Conservation (phyloP, 306 rosid genomes). For the Cucumis melo region DNA sequence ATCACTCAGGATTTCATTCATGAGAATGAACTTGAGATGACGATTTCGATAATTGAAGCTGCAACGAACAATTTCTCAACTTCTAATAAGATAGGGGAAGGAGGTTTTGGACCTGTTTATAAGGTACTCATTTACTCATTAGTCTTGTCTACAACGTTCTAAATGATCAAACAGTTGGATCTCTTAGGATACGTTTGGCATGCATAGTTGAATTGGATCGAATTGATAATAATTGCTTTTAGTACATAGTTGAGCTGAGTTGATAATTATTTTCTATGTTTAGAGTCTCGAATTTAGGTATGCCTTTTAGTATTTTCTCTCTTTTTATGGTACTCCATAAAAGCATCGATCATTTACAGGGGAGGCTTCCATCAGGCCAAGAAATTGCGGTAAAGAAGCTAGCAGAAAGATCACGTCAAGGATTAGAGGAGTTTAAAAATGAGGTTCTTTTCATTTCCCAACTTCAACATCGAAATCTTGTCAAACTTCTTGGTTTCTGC, state of each 20-base stretch:
- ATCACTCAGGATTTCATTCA: neutral
- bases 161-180: too few relatives aligned
- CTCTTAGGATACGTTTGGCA: too few relatives aligned
- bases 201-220: too few relatives aligned
- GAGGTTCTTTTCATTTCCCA: slow-evolving; percentile 19
- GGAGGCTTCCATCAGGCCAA: slow-evolving; percentile 13
- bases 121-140: neutral
- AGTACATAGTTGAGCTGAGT: too few relatives aligned
- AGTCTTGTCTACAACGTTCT: too few relatives aligned
- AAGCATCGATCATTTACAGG: slow-evolving; percentile 9
- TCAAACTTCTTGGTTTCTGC: slow-evolving; percentile 24
- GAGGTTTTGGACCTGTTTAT: slow-evolving; percentile 6
- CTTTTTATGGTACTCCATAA: neutral
- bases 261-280: too few relatives aligned
- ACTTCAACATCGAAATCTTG: slow-evolving; percentile 31
- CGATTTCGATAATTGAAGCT: neutral
- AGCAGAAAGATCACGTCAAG: slow-evolving; percentile 23
- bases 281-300: too few relatives aligned
- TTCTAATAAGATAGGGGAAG: slow-evolving; percentile 10
- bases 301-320: too few relatives aligned
- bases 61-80: slow-evolving; percentile 1
- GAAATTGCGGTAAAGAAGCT: slow-evolving; percentile 26
- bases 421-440: slow-evolving; percentile 22
- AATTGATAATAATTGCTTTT: too few relatives aligned
- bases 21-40: slow-evolving; percentile 1